phyloP scores from a whole-genome alignment of 1,284 basidiomycete genomes.

The Gomphus bonarii region DNA sequence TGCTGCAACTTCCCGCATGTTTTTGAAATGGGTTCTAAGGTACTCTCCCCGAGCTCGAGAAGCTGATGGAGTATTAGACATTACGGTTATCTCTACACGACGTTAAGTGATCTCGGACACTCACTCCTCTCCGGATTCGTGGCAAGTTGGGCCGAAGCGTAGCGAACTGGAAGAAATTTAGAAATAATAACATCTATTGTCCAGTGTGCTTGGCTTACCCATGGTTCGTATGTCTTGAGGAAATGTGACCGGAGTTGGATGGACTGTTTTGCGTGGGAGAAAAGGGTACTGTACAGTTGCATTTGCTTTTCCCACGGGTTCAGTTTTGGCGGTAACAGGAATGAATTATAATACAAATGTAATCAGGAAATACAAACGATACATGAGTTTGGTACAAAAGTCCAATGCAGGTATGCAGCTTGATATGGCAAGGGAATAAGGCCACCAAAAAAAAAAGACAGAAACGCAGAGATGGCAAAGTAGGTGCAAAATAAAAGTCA shows the following conservation, averaged over 20 bases:
- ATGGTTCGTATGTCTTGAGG: conserved; percentile 6
- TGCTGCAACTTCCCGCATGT: conserved; percentile 94
- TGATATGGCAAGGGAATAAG: not conserved
- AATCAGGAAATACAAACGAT: not conserved
- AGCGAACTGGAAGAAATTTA: conserved; percentile 59
- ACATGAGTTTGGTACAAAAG: not conserved
- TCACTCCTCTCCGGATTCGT: conserved; percentile 90
- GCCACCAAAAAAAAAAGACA: not conserved
- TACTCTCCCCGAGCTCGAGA: conserved; percentile 92
- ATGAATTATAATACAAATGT: not conserved
- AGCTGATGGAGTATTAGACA: conserved; percentile 36
- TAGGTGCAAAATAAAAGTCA: not conserved
- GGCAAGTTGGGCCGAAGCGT: conserved; percentile 78
- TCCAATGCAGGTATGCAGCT: not conserved
- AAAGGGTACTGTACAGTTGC: conserved; percentile 3
- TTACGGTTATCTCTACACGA: conserved; percentile 16
- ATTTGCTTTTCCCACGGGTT: not conserved
- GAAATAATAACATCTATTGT: not conserved
- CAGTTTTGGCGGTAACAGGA: not conserved
- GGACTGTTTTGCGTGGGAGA: not conserved
- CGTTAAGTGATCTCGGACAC: conserved; percentile 21
- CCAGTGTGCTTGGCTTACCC: not conserved
- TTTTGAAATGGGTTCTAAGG: conserved; percentile 99
- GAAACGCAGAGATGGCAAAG: not conserved
- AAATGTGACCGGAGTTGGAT: not conserved